These are phyloP conservation scores for Millerozyma miso DNA, from an alignment of 805 yeast genomes.

Conservation along the genomic window DNA sequence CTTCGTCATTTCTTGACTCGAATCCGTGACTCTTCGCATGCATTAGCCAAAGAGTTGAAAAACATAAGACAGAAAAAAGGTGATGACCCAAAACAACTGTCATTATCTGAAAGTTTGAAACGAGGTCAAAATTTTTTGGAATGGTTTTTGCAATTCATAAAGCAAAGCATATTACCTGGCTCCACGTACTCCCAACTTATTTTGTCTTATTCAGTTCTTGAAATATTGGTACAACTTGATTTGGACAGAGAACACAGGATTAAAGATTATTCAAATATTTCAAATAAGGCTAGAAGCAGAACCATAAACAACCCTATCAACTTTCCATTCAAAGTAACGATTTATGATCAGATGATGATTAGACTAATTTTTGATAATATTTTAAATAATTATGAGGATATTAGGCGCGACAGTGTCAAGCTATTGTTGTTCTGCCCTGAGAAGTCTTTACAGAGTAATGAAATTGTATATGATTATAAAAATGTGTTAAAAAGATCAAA, in stretches of 20 bases:
- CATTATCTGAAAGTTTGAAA: constrained; percentile 1
- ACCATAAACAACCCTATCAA: constrained; percentile 5
- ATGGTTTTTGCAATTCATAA: constrained; percentile 51
- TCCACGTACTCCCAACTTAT: constrained; percentile 40
- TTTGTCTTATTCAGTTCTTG: constrained; percentile 11
- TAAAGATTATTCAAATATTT: background rate
- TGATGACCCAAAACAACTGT: constrained; percentile 9
- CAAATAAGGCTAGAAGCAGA: background rate
- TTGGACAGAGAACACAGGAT: constrained; percentile 5
- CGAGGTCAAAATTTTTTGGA: constrained; percentile 22
- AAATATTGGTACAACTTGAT: constrained; percentile 10
- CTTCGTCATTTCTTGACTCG: constrained; percentile 61
- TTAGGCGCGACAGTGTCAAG: constrained; percentile 50
- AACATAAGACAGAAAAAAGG: constrained; percentile 29
- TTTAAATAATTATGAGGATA: constrained; percentile 72
- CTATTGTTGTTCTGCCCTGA: constrained; percentile 45
- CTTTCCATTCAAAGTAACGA: constrained; percentile 6
- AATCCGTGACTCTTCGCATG: constrained; percentile 64
- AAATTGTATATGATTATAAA: background rate
- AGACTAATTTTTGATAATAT: constrained; percentile 58
- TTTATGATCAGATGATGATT: constrained; percentile 23
- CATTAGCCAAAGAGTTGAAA: constrained; percentile 33
- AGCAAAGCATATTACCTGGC: constrained; percentile 34
- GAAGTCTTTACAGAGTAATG: constrained; percentile 11
- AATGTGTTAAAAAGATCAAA: constrained; percentile 14